Conservation (phyloP, 1,284 basidiomycete species). For the Lentinus polychrous region DNA sequence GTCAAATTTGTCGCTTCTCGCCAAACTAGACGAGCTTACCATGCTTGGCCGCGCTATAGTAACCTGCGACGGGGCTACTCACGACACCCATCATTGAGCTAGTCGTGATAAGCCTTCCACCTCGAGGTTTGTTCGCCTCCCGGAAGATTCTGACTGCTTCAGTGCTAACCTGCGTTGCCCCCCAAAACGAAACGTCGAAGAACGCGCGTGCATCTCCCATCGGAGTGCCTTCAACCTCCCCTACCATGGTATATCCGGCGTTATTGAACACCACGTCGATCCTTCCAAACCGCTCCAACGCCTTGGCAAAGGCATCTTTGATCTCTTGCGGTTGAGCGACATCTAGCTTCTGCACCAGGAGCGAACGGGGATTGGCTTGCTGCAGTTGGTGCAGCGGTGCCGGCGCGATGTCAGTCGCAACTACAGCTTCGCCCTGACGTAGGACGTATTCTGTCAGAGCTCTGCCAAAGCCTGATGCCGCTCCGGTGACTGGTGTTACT, state of each 20-base stretch:
- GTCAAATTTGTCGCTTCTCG: background rate
- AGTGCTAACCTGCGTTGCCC: slow-evolving; percentile 25
- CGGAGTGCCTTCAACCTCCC: slow-evolving; percentile 29
- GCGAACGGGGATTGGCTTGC: slow-evolving; percentile 14
- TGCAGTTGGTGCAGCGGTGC: slow-evolving; percentile 18
- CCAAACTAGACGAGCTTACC: slow-evolving; percentile 5
- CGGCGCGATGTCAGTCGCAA: slow-evolving; percentile 26
- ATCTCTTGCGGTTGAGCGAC: slow-evolving; percentile 27
- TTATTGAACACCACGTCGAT: slow-evolving; percentile 41
- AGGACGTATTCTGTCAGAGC: slow-evolving; percentile 21
- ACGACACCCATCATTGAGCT: slow-evolving; percentile 24
- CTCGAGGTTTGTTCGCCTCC: slow-evolving; percentile 27
- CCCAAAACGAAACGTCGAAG: slow-evolving; percentile 34
- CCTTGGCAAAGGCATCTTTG: slow-evolving; percentile 26
- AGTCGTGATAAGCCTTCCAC: slow-evolving; percentile 28
- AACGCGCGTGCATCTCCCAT: slow-evolving; percentile 23
- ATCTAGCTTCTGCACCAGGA: slow-evolving; percentile 34
- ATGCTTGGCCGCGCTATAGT: slow-evolving; percentile 23
- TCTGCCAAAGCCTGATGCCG: slow-evolving; percentile 28
- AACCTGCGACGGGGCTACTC: slow-evolving; percentile 18
- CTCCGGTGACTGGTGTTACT: slow-evolving; percentile 22
- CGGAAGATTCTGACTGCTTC: slow-evolving; percentile 30
- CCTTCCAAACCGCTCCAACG: slow-evolving; percentile 29
- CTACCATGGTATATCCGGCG: slow-evolving; percentile 24
- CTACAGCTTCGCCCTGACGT: slow-evolving; percentile 23